phyloP scores from a whole-genome alignment of 495 filamentous ascomycete species.

The Letharia lupina region DNA sequence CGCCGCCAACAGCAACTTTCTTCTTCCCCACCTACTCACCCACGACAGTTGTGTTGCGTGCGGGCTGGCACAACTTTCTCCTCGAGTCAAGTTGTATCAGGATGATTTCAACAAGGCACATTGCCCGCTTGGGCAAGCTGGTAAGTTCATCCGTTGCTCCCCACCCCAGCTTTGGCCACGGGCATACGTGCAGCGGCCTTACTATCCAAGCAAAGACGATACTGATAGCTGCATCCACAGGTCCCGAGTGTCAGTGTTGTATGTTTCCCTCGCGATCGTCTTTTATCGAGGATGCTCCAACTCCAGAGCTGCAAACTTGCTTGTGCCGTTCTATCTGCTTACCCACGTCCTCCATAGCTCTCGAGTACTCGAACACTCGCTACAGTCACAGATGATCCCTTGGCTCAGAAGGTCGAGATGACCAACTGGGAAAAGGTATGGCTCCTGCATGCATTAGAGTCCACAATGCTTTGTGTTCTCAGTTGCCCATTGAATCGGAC shows the following conservation, averaged over 20 bases:
- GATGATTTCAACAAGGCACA: conserved; percentile 48
- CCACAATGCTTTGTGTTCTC: background rate
- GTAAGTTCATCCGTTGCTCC: conserved; percentile 34
- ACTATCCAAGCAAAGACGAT: background rate
- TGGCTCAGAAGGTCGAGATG: conserved; percentile 76
- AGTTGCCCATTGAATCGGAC: background rate
- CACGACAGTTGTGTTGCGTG: background rate
- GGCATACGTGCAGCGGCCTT: conserved; percentile 1
- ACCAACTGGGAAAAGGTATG: conserved; percentile 61
- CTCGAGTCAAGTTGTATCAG: conserved; percentile 25
- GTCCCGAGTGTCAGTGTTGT: conserved; percentile 47
- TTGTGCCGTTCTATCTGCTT: conserved; percentile 22
- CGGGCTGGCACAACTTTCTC: background rate
- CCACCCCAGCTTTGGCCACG: conserved; percentile 3
- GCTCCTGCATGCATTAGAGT: conserved; percentile 20
- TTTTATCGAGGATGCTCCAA: background rate
- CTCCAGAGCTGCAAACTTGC: conserved; percentile 1
- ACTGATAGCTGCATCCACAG: conserved; percentile 21
- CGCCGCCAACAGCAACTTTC: conserved; percentile 1
- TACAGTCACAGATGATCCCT: conserved; percentile 53
- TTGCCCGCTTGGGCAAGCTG: conserved; percentile 50
- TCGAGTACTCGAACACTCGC: conserved; percentile 49
- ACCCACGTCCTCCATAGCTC: conserved; percentile 33
- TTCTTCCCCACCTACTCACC: background rate
- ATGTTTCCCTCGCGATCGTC: conserved; percentile 31